Conservation (phyloP, 257 asterid genomes). For the Solanum gandarillasii region DNA sequence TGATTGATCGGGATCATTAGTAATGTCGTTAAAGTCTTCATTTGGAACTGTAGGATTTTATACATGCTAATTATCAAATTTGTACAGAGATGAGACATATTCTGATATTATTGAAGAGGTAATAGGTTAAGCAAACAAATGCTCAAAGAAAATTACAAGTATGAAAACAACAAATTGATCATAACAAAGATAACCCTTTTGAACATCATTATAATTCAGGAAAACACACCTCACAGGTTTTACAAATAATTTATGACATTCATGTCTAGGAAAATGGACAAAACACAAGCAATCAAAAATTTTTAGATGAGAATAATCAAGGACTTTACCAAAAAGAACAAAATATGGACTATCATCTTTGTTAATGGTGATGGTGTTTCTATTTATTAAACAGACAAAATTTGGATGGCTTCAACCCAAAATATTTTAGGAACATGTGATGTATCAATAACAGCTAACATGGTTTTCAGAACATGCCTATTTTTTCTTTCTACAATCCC, state of each 20-base stretch:
- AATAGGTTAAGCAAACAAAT: neutral
- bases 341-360: neutral
- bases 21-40: neutral
- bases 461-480: neutral
- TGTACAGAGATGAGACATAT: neutral
- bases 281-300: fast-evolving
- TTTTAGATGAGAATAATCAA: no score
- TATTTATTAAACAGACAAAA: neutral
- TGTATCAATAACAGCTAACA: neutral
- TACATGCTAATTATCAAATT: neutral
- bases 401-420: neutral
- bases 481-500: neutral
- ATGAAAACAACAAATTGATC: neutral
- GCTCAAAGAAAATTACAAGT: neutral
- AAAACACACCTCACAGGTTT: neutral
- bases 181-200: neutral
- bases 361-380: neutral
- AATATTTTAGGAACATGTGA: neutral
- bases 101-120: neutral
- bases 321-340: neutral
- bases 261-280: neutral
- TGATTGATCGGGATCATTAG: neutral
- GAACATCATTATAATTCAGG: neutral
- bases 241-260: neutral
- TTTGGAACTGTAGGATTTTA: neutral